phyloP scores from a whole-genome alignment of 768 basidiomycete species.

The Pleurotus tuber-regium region DNA sequence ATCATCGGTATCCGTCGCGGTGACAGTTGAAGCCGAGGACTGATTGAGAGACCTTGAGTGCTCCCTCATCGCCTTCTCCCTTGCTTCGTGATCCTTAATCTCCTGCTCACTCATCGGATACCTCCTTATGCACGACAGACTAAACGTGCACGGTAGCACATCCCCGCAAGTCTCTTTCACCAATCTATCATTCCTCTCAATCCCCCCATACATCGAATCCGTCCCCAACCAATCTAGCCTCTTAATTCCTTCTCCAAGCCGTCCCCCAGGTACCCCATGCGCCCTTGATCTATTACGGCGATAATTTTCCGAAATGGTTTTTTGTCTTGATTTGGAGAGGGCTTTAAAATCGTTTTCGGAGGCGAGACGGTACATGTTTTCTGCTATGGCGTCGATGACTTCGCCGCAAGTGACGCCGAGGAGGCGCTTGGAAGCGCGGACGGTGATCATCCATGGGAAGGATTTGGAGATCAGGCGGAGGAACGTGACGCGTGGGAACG shows the following conservation, averaged over 20 bases:
- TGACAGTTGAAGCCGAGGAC: neutral
- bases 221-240: conserved; percentile 65
- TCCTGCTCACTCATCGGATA: conserved; percentile 52
- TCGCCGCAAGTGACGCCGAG: conserved; percentile 70
- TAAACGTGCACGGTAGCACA: conserved; percentile 56
- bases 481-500: conserved; percentile 55
- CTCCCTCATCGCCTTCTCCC: conserved; percentile 25
- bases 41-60: conserved; percentile 1
- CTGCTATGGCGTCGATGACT: conserved; percentile 53
- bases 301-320: conserved; percentile 51
- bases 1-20: no score
- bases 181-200: conserved; percentile 42
- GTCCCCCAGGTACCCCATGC: conserved; percentile 66
- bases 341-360: conserved; percentile 50
- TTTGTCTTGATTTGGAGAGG: conserved; percentile 33
- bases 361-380: conserved; percentile 48
- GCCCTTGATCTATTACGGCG: conserved; percentile 63
- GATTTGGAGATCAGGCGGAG: conserved; percentile 50
- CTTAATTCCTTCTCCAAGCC: conserved; percentile 59
- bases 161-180: conserved; percentile 45
- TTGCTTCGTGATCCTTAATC: conserved; percentile 41
- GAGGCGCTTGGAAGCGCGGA: conserved; percentile 39
- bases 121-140: conserved; percentile 48
- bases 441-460: conserved; percentile 56
- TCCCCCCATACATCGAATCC: conserved; percentile 62